Evolutionary conservation across 495 filamentous ascomycete genomes (phyloP).

Genomic region (Penicillium longicatenatum): DNA sequence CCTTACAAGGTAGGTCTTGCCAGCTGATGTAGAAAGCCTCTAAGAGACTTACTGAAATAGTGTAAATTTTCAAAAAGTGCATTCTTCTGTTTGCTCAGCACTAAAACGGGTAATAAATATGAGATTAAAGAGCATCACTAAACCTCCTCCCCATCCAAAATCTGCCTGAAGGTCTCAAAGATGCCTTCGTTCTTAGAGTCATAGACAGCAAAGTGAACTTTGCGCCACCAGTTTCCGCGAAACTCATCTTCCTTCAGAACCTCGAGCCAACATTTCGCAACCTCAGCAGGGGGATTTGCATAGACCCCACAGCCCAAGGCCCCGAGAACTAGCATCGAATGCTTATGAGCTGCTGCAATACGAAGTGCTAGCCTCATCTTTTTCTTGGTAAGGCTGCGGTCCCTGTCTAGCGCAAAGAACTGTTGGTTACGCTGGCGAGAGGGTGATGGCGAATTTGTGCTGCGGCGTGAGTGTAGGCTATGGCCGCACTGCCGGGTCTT

Average conservation of each 20-base stretch:
- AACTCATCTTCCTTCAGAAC: neutral
- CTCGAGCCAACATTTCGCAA: slow-evolving; percentile 4
- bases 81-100: too few relatives aligned
- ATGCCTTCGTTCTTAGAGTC: neutral
- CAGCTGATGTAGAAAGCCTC: too few relatives aligned
- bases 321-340: neutral
- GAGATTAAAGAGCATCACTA: neutral
- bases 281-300: slow-evolving; percentile 3
- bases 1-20: too few relatives aligned
- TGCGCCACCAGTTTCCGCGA: slow-evolving; percentile 1
- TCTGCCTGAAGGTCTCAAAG: neutral
- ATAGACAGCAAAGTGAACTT: slow-evolving; percentile 4
- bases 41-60: too few relatives aligned
- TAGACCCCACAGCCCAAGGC: slow-evolving; percentile 7
- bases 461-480: neutral
- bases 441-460: neutral
- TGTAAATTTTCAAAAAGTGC: too few relatives aligned
- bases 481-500: neutral
- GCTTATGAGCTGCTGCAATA: neutral
- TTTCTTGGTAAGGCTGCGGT: neutral
- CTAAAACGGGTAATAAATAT: too few relatives aligned
- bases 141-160: neutral
- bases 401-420: neutral
- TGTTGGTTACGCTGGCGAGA: neutral
- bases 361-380: slow-evolving; percentile 7